Conservation (phyloP, 148 eudicot genomes). For the Rhododendron mucronatum region DNA sequence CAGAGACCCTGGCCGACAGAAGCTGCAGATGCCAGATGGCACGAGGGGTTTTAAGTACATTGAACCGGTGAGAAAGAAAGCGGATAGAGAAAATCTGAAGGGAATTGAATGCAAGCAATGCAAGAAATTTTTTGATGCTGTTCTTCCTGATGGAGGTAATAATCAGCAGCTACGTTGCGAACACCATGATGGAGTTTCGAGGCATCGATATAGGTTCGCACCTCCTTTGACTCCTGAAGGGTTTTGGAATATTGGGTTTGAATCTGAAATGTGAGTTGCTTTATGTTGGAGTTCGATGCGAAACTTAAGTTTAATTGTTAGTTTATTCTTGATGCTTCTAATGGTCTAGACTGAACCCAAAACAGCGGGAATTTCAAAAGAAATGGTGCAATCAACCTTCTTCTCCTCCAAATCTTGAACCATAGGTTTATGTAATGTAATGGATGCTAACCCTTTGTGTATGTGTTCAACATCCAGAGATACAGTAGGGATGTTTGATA, state of each 20-base stretch:
- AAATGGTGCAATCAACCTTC: background rate
- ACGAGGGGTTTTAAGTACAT: constrained; percentile 63
- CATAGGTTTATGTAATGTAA: background rate
- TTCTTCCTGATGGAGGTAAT: constrained; percentile 44
- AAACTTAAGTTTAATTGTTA: background rate
- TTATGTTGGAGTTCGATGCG: background rate
- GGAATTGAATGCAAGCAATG: constrained; percentile 96
- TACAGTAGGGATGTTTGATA: no score
- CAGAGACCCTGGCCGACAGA: constrained; percentile 33
- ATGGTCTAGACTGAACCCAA: background rate
- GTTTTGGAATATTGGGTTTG: constrained; percentile 98
- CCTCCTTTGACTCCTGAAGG: constrained; percentile 98
- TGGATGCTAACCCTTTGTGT: background rate
- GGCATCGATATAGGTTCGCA: constrained; percentile 81
- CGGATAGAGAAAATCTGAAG: constrained; percentile 66
- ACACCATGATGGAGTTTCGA: constrained; percentile 91
- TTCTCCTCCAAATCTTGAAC: background rate
- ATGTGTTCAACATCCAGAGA: background rate
- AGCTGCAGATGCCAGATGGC: constrained; percentile 34
- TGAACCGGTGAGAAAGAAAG: constrained; percentile 84
- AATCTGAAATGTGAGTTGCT: constrained; percentile 53
- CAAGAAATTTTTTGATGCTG: constrained; percentile 92
- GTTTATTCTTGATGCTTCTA: background rate
- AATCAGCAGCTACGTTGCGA: constrained; percentile 61
- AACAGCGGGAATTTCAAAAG: background rate